Evolutionary conservation across 805 yeast species (phyloP).

Genomic region (Saturnispora kantuleensis): DNA sequence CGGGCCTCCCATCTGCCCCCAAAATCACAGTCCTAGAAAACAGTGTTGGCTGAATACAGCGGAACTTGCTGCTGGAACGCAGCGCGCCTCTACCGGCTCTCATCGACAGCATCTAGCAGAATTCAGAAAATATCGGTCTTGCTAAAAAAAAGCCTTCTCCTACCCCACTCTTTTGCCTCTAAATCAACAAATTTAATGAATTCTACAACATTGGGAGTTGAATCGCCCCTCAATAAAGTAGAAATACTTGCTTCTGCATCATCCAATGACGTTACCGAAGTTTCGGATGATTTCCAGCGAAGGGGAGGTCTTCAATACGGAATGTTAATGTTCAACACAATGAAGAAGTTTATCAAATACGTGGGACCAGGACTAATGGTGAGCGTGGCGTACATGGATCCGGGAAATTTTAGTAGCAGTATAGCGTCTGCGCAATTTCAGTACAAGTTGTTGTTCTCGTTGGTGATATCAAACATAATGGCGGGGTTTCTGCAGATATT

Average conservation of each 20-base stretch:
- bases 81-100: background rate
- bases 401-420: constrained; percentile 93
- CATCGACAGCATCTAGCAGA: background rate
- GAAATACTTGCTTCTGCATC: too few relatives aligned
- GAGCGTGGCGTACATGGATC: constrained; percentile 92
- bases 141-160: too few relatives aligned
- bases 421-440: constrained; percentile 73
- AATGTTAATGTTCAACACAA: background rate
- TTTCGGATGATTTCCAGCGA: background rate
- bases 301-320: background rate
- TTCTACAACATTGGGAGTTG: too few relatives aligned
- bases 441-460: constrained; percentile 68
- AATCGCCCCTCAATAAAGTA: too few relatives aligned
- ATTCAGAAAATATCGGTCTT: background rate
- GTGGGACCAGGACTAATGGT: constrained; percentile 97
- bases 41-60: background rate
- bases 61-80: background rate
- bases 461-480: constrained; percentile 69
- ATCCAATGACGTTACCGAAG: too few relatives aligned
- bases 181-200: too few relatives aligned
- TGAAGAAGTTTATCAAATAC: constrained; percentile 32
- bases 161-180: too few relatives aligned
- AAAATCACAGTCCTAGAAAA: constrained; percentile 4
- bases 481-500: constrained; percentile 81
- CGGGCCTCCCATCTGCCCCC: constrained; percentile 9